Base-by-base conservation (phyloP, 1,284 basidiomycete genomes). In the Thelephora terrestris region DNA sequence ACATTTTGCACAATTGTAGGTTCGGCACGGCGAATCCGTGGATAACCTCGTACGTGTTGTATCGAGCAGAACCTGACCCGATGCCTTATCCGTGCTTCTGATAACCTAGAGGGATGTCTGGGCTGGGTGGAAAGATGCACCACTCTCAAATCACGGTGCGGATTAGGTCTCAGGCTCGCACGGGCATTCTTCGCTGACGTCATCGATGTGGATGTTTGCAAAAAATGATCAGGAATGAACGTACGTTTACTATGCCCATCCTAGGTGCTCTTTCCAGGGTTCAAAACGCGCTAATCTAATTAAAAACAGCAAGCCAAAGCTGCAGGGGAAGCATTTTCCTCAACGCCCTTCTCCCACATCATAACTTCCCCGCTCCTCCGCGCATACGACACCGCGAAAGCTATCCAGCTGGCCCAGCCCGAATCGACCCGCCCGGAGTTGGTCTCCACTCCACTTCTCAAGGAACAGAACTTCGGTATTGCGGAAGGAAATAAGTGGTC, bases 81-180 rank as follows among this genome's bases (percentile, higher is more conserved):
- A 34, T 24, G 27, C 10, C 43, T 32, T 9, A 36, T 40, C 36
- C 39, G 35, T 50, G 27, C 20, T 44, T 14, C 20, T 21, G 6
- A 35, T 14, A 45, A 34, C n/a, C 17, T 36, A 82, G 78, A 71
- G 61, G 50, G 59, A 65, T 1, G 58, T 79, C 6, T 93, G 90
- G 90, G 88, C 90, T 23, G 91, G 91, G 9, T 90, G 85, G 76
- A 75, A 74, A 51, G 89, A 95, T 64, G 80, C 91, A 2, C 79
- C 86, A 0, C 71, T 94, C 4, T 85, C 87, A 16, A 82, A 82
- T 55, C 87, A 92, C 63, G 91, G 91, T 85, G 59, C 63, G 73
- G 66, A 16, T 9, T 36, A 23, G 42, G 20, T 49, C 40, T 29
- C 29, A 17, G 5, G 25, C 24, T 18, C 7, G 29, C 45, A 12